These are phyloP conservation scores for Diplosphaera chodatii DNA, from an alignment of 139 green algal genomes.

Conservation along the genomic window DNA sequence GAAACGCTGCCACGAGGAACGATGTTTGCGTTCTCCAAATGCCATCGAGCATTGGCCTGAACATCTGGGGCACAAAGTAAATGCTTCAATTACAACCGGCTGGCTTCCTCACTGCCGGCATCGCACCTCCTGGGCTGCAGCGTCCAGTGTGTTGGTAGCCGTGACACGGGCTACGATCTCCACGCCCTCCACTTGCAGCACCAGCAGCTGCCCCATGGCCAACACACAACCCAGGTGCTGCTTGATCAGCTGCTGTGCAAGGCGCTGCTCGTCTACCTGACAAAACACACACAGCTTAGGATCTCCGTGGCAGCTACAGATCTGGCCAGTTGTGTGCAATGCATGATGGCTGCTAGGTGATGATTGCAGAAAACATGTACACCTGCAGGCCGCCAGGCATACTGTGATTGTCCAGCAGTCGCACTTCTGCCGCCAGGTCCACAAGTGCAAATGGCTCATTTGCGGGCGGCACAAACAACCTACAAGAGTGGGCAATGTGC, in stretches of 20 bases:
- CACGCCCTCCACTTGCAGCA: conserved; percentile 1
- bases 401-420: conserved; percentile 20
- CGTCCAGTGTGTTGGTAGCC: conserved; percentile 28
- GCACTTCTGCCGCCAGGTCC: conserved; percentile 35
- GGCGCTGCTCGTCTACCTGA: conserved; percentile 28
- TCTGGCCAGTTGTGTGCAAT: too few species aligned
- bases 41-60: too few species aligned
- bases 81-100: too few species aligned
- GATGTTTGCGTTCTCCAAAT: too few species aligned
- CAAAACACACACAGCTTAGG: too few species aligned
- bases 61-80: too few species aligned
- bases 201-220: conserved; percentile 24
- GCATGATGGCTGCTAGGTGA: too few species aligned
- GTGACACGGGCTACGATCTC: conserved; percentile 38
- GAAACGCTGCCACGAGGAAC: too few species aligned
- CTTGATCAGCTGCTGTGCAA: conserved; percentile 17
- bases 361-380: not conserved
- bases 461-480: conserved; percentile 8
- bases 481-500: not conserved
- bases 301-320: too few species aligned
- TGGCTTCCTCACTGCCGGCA: too few species aligned
- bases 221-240: conserved; percentile 26
- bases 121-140: conserved; percentile 15
- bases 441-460: conserved; percentile 23
- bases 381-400: not conserved